phyloP scores from a whole-genome alignment of 1,284 basidiomycete species.

The Trichosporon sp. region DNA sequence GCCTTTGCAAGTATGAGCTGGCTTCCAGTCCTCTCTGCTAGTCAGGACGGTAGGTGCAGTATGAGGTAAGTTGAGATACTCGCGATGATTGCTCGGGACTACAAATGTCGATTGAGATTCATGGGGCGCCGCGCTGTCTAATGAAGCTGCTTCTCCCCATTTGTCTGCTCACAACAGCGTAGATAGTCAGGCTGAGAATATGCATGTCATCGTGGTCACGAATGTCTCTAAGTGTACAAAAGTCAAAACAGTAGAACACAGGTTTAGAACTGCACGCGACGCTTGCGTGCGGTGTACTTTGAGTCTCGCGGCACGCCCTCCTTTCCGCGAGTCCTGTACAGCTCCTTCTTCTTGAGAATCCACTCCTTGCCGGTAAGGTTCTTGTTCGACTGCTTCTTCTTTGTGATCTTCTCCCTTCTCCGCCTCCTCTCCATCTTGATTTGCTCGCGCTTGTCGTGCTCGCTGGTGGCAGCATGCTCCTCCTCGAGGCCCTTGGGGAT shows the following conservation, averaged over 20 bases:
- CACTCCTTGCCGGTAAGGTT: conserved; percentile 51
- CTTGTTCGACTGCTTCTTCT: conserved; percentile 33
- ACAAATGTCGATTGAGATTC: too few species aligned
- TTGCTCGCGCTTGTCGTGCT: conserved; percentile 23
- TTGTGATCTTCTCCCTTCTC: conserved; percentile 28
- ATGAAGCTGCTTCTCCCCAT: not conserved
- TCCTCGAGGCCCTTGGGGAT: conserved; percentile 64
- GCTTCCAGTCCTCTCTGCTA: not conserved
- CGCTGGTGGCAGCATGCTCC: conserved; percentile 54
- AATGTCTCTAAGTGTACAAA: not conserved
- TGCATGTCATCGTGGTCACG: not conserved
- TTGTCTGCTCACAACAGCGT: not conserved
- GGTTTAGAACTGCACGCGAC: conserved; percentile 44
- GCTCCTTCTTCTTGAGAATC: conserved; percentile 56
- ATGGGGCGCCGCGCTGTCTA: too few species aligned
- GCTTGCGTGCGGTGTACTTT: conserved; percentile 48
- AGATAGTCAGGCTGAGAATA: not conserved
- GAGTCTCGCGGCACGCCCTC: conserved; percentile 50
- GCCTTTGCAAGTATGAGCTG: not conserved
- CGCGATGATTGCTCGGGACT: too few species aligned
- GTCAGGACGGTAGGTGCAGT: not conserved
- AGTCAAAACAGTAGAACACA: not conserved
- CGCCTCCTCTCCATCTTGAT: conserved; percentile 41
- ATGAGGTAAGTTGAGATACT: not conserved
- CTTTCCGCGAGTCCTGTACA: conserved; percentile 54